phyloP scores from a whole-genome alignment of 768 basidiomycete species.

The Lepiota venenata region DNA sequence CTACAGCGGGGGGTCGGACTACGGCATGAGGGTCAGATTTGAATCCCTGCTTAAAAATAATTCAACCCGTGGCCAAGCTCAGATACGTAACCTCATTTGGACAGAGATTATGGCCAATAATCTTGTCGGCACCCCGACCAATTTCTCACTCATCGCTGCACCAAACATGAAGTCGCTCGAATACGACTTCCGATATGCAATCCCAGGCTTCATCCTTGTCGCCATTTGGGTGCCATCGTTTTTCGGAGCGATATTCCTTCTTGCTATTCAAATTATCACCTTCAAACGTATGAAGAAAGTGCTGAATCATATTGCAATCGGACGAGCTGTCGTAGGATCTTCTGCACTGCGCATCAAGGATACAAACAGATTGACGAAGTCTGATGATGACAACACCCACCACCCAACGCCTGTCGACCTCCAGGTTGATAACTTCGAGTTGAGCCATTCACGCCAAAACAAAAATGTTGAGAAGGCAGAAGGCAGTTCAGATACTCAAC shows the following conservation, averaged over 20 bases:
- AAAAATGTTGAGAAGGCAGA: no score
- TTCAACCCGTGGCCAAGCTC: constrained; percentile 1
- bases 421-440: not conserved
- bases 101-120: constrained; percentile 10
- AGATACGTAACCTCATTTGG: constrained; percentile 7
- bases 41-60: not conserved
- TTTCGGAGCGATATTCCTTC: not conserved
- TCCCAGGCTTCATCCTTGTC: constrained; percentile 5
- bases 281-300: constrained; percentile 3
- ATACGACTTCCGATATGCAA: constrained; percentile 5
- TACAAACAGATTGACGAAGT: not conserved
- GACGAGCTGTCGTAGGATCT: constrained; percentile 4
- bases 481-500: no score
- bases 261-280: constrained; percentile 1
- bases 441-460: no score
- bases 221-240: constrained; percentile 8
- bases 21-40: not conserved
- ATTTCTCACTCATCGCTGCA: not conserved
- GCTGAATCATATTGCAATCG: constrained; percentile 3
- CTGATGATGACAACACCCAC: not conserved
- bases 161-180: not conserved
- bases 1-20: not conserved
- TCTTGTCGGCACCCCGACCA: not conserved
- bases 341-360: not conserved
- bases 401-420: not conserved